Conservation (phyloP, 257 asterid genomes). For the Solanum sejunctum region DNA sequence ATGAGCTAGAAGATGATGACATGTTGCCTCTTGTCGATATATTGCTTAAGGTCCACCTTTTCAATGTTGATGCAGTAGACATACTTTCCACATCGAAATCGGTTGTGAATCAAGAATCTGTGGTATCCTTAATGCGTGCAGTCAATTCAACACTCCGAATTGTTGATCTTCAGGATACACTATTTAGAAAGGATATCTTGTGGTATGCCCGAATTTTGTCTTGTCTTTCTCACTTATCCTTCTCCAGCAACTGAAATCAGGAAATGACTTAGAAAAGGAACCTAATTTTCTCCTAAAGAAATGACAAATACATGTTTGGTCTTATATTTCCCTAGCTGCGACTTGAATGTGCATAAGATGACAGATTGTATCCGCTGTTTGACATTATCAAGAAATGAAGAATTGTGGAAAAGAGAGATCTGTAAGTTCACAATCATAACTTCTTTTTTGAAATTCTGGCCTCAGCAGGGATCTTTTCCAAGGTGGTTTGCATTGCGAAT, state of each 20-base stretch:
- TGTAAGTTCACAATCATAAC: not conserved
- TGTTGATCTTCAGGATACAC: slow-evolving; percentile 12
- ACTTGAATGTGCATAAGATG: not conserved
- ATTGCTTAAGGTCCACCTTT: slow-evolving; percentile 1
- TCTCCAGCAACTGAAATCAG: not conserved
- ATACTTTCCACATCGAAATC: not conserved
- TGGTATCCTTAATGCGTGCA: slow-evolving; percentile 7
- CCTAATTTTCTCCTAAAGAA: not conserved
- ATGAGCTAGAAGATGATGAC: slow-evolving; percentile 13
- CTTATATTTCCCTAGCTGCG: not conserved
- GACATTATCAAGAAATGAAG: not conserved
- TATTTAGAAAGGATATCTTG: slow-evolving; percentile 12
- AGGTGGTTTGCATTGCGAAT: slow-evolving; percentile 9
- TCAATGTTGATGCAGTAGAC: slow-evolving; percentile 2
- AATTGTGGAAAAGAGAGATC: not conserved
- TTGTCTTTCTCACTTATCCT: not conserved
- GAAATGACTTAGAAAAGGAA: not conserved
- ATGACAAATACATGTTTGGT: not conserved
- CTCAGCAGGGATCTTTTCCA: slow-evolving; percentile 13
- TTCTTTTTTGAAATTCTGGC: not conserved
- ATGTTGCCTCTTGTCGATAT: slow-evolving; percentile 9
- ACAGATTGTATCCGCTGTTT: not conserved
- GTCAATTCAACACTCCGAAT: slow-evolving; percentile 9
- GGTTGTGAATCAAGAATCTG: slow-evolving; percentile 8
- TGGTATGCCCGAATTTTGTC: slow-evolving; percentile 6